Conservation (phyloP, 1,139 yeast species). For the Saccharomyces uvarum region DNA sequence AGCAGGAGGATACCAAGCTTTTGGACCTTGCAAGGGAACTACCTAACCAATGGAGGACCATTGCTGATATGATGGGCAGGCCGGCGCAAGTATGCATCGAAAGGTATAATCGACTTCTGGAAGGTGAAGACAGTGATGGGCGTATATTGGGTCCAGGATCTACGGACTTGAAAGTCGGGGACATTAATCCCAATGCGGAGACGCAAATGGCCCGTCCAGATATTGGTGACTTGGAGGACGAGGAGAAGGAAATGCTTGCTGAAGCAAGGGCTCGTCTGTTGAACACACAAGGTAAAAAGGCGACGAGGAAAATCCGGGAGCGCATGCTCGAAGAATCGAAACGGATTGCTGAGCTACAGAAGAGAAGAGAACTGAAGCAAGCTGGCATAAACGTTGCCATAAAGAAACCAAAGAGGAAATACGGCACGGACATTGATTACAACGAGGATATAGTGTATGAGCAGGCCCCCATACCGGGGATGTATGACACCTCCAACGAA, state of each 20-base stretch:
- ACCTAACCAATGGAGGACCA: slow-evolving; percentile 93
- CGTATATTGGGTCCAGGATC: slow-evolving; percentile 44
- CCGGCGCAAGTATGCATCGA: slow-evolving; percentile 89
- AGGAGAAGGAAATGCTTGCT: slow-evolving; percentile 83
- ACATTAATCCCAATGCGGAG: slow-evolving; percentile 65
- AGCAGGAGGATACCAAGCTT: slow-evolving; percentile 69
- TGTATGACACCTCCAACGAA: slow-evolving; percentile 64
- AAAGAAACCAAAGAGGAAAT: slow-evolving; percentile 40
- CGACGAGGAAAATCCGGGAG: slow-evolving; percentile 84
- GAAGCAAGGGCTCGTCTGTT: slow-evolving; percentile 91
- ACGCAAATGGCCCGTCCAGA: slow-evolving; percentile 81
- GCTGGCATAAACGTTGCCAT: slow-evolving; percentile 64
- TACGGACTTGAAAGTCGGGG: slow-evolving; percentile 39
- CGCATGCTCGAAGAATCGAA: slow-evolving; percentile 67
- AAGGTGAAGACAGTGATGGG: slow-evolving; percentile 45
- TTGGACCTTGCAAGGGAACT: slow-evolving; percentile 58
- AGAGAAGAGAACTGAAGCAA: slow-evolving; percentile 75
- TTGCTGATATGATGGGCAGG: slow-evolving; percentile 71
- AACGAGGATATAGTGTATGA: slow-evolving; percentile 80
- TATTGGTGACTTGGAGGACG: slow-evolving; percentile 72
- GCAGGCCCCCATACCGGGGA: slow-evolving; percentile 59
- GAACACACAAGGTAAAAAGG: slow-evolving; percentile 91
- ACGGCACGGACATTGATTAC: slow-evolving; percentile 65
- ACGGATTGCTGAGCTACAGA: slow-evolving; percentile 68
- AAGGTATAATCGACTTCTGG: slow-evolving; percentile 70